A percentile compares a stretch with the other conserved stretches of the same genome.
Conservation (phyloP, 164 flowering plant genomes). For the Tetracentron sinense region DNA sequence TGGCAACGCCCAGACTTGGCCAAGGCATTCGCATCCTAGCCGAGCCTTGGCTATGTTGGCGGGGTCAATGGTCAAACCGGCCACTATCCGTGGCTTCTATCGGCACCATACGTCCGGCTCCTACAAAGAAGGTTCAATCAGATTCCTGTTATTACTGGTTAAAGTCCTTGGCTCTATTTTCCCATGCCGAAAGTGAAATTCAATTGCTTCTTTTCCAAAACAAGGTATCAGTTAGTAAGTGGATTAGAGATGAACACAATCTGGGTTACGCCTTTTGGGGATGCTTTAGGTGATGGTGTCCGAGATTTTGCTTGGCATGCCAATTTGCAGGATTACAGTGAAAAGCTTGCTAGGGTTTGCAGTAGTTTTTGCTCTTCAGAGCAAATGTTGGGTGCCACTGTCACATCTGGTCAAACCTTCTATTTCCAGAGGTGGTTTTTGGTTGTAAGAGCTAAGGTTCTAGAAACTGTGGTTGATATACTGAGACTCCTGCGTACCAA, state of each 20-base stretch:
- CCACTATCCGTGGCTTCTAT: too few relatives aligned
- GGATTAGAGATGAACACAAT: constrained; percentile 18
- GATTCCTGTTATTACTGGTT: constrained; percentile 48
- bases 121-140: constrained; percentile 38
- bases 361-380: constrained; percentile 28
- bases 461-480: constrained; percentile 39
- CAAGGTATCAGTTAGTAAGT: constrained; percentile 16
- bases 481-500: constrained; percentile 28
- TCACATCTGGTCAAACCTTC: constrained; percentile 24
- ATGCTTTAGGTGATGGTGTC: constrained; percentile 15
- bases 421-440: constrained; percentile 79
- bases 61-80: too few relatives aligned
- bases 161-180: constrained; percentile 38
- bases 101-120: too few relatives aligned
- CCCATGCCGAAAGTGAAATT: constrained; percentile 48
- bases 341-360: constrained; percentile 28
- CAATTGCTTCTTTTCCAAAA: constrained; percentile 27
- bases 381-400: constrained; percentile 28
- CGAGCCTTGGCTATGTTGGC: too few relatives aligned
- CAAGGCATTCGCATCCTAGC: too few relatives aligned
- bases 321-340: constrained; percentile 12
- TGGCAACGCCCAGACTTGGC: too few relatives aligned
- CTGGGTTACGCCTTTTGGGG: constrained; percentile 6
- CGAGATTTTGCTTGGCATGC: constrained; percentile 11
- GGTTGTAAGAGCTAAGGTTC: constrained; percentile 41